These are phyloP conservation scores for Xylaria sp. DNA, from an alignment of 2,329 filamentous ascomycete genomes.

Conservation along the genomic window DNA sequence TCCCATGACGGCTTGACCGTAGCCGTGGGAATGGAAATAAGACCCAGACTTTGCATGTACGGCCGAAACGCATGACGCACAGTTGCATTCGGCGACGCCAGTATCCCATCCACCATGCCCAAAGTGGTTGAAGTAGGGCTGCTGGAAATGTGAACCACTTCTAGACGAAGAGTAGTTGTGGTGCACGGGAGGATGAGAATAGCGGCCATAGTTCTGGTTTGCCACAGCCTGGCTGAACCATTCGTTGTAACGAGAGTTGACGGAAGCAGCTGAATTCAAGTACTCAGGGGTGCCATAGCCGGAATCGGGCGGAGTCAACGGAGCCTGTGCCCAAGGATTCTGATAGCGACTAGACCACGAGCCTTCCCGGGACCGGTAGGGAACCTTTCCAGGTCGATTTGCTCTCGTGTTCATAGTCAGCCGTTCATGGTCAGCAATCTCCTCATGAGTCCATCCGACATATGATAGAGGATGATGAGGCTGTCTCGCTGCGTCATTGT, in stretches of 20 bases:
- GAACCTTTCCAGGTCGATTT: slow-evolving; percentile 41
- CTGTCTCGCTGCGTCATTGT: slow-evolving; percentile 52
- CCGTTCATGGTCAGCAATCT: slow-evolving; percentile 65
- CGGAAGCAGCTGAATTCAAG: slow-evolving; percentile 64
- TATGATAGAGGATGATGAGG: slow-evolving; percentile 53
- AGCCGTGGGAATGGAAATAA: slow-evolving; percentile 62
- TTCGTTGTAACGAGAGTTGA: slow-evolving; percentile 67
- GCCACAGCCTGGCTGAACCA: slow-evolving; percentile 61
- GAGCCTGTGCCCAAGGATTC: slow-evolving; percentile 55
- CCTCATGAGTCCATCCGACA: slow-evolving; percentile 63
- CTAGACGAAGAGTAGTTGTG: slow-evolving; percentile 52
- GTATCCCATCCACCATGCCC: slow-evolving; percentile 65
- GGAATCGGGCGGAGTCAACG: slow-evolving; percentile 69
- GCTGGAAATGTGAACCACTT: slow-evolving; percentile 55
- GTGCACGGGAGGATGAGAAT: slow-evolving; percentile 58
- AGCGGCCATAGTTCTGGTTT: slow-evolving; percentile 50
- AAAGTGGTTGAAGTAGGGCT: slow-evolving; percentile 61
- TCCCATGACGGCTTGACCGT: slow-evolving; percentile 67
- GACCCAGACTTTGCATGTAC: slow-evolving; percentile 56
- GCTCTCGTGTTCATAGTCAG: slow-evolving; percentile 57
- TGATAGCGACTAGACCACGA: slow-evolving; percentile 57
- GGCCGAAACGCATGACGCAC: slow-evolving; percentile 58
- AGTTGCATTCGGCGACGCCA: slow-evolving; percentile 62
- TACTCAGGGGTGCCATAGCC: slow-evolving; percentile 72
- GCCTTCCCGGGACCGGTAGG: slow-evolving; percentile 59